Evolutionary conservation across 2,329 filamentous ascomycete species (phyloP).

Genomic region (Aureobasidium sp.): DNA sequence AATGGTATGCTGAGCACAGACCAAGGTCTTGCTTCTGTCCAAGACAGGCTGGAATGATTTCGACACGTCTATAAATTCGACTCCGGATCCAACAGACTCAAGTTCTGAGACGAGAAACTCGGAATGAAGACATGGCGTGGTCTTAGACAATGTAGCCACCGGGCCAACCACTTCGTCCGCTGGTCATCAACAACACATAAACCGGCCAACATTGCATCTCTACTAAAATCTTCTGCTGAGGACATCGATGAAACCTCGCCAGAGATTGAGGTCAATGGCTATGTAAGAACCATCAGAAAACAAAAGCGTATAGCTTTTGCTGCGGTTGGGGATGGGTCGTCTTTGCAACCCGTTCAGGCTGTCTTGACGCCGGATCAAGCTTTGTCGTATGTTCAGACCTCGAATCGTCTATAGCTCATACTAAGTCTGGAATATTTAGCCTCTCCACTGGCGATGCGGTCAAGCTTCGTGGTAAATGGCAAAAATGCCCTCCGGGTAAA

Average conservation of each 20-base stretch:
- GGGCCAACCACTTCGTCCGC: not conserved
- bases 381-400: constrained; percentile 53
- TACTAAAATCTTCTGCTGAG: constrained; percentile 5
- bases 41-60: constrained; percentile 1
- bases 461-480: constrained; percentile 70
- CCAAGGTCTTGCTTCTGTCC: constrained; percentile 3
- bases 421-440: constrained; percentile 39
- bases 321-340: constrained; percentile 80
- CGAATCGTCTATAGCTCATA: not conserved
- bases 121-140: constrained; percentile 11
- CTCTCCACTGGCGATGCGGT: constrained; percentile 77
- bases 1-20: constrained; percentile 12
- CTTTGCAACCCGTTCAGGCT: constrained; percentile 69
- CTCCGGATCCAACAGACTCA: not conserved
- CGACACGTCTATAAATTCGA: not conserved
- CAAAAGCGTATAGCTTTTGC: constrained; percentile 82
- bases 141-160: not conserved
- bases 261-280: constrained; percentile 56
- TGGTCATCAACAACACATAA: not conserved
- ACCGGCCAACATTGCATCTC: constrained; percentile 6
- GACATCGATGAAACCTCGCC: not conserved
- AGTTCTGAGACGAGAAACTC: not conserved
- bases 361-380: constrained; percentile 66
- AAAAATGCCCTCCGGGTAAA: constrained; percentile 56
- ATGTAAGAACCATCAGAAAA: constrained; percentile 75